These are phyloP conservation scores for Russula virescens DNA, from an alignment of 768 basidiomycete species.

Conservation along the genomic window DNA sequence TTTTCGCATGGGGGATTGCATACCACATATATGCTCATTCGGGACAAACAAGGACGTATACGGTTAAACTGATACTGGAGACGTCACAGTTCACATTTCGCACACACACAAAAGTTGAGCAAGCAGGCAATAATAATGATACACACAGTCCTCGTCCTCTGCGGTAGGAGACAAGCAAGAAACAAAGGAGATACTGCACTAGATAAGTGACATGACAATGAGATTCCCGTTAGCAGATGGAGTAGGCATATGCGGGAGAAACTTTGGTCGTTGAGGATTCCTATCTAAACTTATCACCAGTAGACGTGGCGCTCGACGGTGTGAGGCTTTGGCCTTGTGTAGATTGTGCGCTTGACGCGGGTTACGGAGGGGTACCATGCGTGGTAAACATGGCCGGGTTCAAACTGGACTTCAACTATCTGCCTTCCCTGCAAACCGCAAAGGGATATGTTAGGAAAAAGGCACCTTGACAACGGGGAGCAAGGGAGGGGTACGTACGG, in stretches of 20 bases:
- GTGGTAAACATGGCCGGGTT: slow-evolving; percentile 59
- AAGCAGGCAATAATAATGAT: slow-evolving; percentile 22
- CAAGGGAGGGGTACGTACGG: slow-evolving; percentile 40
- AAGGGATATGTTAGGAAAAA: neutral
- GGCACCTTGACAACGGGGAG: neutral
- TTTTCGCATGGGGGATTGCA: neutral
- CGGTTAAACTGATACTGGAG: neutral
- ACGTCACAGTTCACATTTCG: slow-evolving; percentile 8
- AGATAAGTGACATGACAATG: slow-evolving; percentile 8
- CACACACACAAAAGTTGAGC: slow-evolving; percentile 1
- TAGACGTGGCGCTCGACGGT: slow-evolving; percentile 72
- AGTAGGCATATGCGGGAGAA: neutral
- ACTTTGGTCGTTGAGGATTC: neutral
- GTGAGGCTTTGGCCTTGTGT: slow-evolving; percentile 41
- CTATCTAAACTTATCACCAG: slow-evolving; percentile 41
- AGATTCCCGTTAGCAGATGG: neutral
- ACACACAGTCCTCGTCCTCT: slow-evolving; percentile 22
- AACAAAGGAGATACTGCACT: slow-evolving; percentile 1
- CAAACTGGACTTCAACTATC: slow-evolving; percentile 77
- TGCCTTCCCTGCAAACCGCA: slow-evolving; percentile 57
- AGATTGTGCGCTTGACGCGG: slow-evolving; percentile 68
- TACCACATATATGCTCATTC: neutral
- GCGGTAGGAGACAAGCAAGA: neutral
- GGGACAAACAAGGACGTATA: no score
- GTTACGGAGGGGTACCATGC: slow-evolving; percentile 78